These are phyloP conservation scores for Saprolegnia diclina DNA, from an alignment of 352 stramenopile genomes.

Conservation along the genomic window DNA sequence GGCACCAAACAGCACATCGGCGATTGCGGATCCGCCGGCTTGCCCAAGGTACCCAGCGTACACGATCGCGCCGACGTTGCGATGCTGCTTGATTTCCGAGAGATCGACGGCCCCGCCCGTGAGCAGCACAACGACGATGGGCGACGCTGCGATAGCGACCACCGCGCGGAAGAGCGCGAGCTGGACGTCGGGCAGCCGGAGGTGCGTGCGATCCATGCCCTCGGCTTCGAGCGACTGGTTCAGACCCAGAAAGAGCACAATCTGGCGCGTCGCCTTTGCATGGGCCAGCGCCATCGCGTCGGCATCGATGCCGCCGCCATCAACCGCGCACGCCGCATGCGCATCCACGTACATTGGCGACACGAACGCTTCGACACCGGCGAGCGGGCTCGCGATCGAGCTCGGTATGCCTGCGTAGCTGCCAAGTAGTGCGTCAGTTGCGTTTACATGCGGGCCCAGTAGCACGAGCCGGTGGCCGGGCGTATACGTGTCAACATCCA, in stretches of 20 bases:
- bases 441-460: constrained; percentile 71
- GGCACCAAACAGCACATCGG: constrained; percentile 78
- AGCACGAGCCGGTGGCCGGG: constrained; percentile 46
- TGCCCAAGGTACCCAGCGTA: constrained; percentile 83
- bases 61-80: constrained; percentile 60
- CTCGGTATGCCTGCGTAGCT: constrained; percentile 78
- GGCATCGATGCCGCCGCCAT: constrained; percentile 59
- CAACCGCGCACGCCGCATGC: constrained; percentile 36
- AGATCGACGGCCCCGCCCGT: constrained; percentile 79
- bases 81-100: constrained; percentile 63
- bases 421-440: constrained; percentile 55
- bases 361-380: constrained; percentile 46
- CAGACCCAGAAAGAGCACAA: constrained; percentile 79
- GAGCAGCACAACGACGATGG: constrained; percentile 83
- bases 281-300: constrained; percentile 30
- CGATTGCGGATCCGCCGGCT: constrained; percentile 69
- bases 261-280: constrained; percentile 37
- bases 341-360: neutral
- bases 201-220: constrained; percentile 59
- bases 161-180: constrained; percentile 67
- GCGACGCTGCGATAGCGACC: constrained; percentile 47
- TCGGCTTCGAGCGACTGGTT: constrained; percentile 77
- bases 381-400: constrained; percentile 70
- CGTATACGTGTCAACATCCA: constrained; percentile 33
- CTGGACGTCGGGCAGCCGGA: constrained; percentile 68